These are phyloP conservation scores for Austroboletus novae-zelandiae DNA, from an alignment of 1,284 basidiomycete species.

Conservation along the genomic window DNA sequence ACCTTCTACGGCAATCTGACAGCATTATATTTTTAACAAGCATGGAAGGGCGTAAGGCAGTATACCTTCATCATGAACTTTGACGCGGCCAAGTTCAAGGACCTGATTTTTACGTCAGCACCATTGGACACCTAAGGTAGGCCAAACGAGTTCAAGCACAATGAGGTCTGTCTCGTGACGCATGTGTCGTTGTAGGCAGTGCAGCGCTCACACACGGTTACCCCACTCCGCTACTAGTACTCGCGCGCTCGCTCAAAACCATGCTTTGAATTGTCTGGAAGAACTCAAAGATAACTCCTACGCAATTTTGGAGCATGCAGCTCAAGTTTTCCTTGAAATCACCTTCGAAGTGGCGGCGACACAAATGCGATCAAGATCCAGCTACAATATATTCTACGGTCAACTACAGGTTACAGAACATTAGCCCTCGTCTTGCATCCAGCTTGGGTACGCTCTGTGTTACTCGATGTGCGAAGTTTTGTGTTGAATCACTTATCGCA, in stretches of 20 bases:
- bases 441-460: constrained; percentile 18
- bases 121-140: too few species aligned
- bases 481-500: not conserved
- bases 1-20: constrained; percentile 87
- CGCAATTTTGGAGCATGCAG: constrained; percentile 17
- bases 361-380: constrained; percentile 28
- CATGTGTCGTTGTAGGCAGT: not conserved
- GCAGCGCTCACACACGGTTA: constrained; percentile 20
- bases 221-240: constrained; percentile 5
- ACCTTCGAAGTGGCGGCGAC: constrained; percentile 20
- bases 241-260: not conserved
- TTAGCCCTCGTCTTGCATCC: constrained; percentile 31
- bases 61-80: too few species aligned
- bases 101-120: too few species aligned
- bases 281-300: not conserved
- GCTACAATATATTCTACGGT: constrained; percentile 30
- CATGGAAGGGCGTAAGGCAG: not conserved
- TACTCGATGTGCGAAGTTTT: not conserved
- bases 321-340: constrained; percentile 24
- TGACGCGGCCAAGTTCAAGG: too few species aligned
- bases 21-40: not conserved
- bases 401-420: constrained; percentile 23
- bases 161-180: too few species aligned
- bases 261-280: not conserved
- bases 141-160: too few species aligned